These are phyloP conservation scores for Fonsecaea erecta DNA, from an alignment of 2,329 filamentous ascomycete species.

Conservation along the genomic window DNA sequence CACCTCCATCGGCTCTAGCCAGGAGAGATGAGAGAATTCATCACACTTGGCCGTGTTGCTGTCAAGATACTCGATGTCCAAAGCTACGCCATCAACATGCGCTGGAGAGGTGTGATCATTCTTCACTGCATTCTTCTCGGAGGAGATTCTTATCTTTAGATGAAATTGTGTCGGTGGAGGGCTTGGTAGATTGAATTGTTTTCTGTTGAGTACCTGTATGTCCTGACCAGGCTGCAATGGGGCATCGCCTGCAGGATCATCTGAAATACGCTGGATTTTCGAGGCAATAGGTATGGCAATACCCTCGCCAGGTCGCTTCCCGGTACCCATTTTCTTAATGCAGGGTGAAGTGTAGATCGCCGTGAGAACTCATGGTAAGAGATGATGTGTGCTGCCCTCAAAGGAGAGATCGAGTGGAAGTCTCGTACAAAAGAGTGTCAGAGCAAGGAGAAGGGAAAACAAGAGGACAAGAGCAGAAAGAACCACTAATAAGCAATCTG, in stretches of 20 bases:
- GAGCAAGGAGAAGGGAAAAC: not conserved
- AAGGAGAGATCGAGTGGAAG: too few relatives aligned
- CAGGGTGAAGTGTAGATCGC: not conserved
- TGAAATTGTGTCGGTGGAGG: not conserved
- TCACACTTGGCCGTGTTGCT: constrained; percentile 7
- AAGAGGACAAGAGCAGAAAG: not conserved
- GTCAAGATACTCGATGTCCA: constrained; percentile 9
- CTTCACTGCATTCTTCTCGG: not conserved
- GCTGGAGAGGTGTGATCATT: not conserved
- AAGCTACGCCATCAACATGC: not conserved
- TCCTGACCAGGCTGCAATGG: not conserved
- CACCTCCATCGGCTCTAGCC: constrained; percentile 22
- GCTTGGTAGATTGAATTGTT: not conserved
- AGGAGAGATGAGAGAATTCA: constrained; percentile 5
- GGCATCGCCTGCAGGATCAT: not conserved
- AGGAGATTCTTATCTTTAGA: constrained; percentile 2
- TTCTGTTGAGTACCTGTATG: not conserved
- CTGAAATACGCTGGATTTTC: not conserved
- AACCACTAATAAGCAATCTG: not conserved
- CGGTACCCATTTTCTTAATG: not conserved
- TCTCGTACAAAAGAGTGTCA: too few relatives aligned
- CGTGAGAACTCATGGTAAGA: not conserved
- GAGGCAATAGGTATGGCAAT: not conserved
- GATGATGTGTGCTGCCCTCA: not conserved
- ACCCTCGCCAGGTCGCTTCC: not conserved